A percentile compares a stretch with the other conserved stretches of the same genome.
phyloP scores from a whole-genome alignment of 2,329 filamentous ascomycete genomes.

The Calonectria fujianensis region DNA sequence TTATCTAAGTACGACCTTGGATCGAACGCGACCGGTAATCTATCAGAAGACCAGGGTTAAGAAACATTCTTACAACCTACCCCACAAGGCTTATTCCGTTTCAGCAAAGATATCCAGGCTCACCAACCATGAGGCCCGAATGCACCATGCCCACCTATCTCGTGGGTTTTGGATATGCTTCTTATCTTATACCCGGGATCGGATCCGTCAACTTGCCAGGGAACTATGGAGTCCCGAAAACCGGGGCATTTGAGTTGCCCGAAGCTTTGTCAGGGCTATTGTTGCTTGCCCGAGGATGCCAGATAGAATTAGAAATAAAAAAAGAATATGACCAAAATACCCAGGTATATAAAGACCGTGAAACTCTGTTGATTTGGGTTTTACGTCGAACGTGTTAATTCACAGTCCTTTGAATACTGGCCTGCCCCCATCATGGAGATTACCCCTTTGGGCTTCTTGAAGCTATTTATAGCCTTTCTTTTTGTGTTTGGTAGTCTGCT shows the following conservation, averaged over 20 bases:
- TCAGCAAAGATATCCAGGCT: conserved; percentile 12
- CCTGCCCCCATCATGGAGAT: conserved; percentile 16
- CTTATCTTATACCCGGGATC: not conserved
- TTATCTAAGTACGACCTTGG: conserved; percentile 11
- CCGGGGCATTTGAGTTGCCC: conserved; percentile 6
- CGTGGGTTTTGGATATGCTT: not conserved
- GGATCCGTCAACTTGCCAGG: not conserved
- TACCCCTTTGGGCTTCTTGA: not conserved
- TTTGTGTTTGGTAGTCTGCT: conserved; percentile 2
- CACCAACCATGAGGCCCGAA: conserved; percentile 31
- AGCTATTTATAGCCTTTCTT: conserved; percentile 21
- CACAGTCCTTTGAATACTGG: not conserved
- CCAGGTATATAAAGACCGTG: conserved; percentile 3
- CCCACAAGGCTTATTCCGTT: conserved; percentile 7
- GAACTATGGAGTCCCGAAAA: conserved; percentile 9
- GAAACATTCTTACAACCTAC: not conserved
- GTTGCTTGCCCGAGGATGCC: not conserved
- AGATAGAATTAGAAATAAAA: not conserved
- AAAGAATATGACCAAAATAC: not conserved
- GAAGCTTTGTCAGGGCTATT: conserved; percentile 4
- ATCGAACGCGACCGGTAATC: conserved; percentile 14
- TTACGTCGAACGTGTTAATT: not conserved
- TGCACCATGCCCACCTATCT: not conserved
- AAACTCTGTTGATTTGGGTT: not conserved
- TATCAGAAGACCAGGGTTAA: not conserved